A percentile compares a stretch with the other conserved stretches of the same genome.
Conservation (phyloP, 441 rosid species). For the Breynia disticha region DNA sequence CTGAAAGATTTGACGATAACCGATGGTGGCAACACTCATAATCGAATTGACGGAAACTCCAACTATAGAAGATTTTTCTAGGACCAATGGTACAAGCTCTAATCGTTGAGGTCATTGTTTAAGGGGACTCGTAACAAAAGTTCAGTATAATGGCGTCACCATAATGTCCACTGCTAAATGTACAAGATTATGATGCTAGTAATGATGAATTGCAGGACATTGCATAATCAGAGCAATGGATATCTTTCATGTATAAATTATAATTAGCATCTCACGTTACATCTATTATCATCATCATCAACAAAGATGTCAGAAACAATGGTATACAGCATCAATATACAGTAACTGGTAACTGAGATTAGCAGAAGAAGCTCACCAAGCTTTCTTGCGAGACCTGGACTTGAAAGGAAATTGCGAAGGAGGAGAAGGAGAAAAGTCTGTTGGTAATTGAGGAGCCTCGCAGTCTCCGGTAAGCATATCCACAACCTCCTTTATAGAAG, state of each 20-base stretch:
- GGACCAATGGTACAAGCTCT: too few species aligned
- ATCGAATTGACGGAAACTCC: too few species aligned
- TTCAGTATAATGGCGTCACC: too few species aligned
- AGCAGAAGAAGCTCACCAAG: slow-evolving; percentile 22
- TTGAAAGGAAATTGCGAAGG: slow-evolving; percentile 49
- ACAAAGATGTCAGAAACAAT: slow-evolving; percentile 19
- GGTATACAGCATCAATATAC: slow-evolving; percentile 9
- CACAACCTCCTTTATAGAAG: slow-evolving; percentile 71
- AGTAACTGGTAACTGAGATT: background rate
- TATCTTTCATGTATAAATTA: slow-evolving; percentile 12
- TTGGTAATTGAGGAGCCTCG: slow-evolving; percentile 54
- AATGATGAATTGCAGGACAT: too few species aligned
- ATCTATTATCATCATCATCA: slow-evolving; percentile 10
- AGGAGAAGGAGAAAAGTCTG: slow-evolving; percentile 76
- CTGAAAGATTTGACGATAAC: too few species aligned
- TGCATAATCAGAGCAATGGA: too few species aligned
- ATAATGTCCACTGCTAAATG: too few species aligned
- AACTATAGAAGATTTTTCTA: too few species aligned
- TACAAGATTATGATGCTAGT: too few species aligned
- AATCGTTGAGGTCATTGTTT: too few species aligned
- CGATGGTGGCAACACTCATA: too few species aligned
- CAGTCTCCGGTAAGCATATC: slow-evolving; percentile 56
- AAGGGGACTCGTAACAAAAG: too few species aligned
- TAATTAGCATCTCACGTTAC: slow-evolving; percentile 7
- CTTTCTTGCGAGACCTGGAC: slow-evolving; percentile 50